Percentiles rank a stretch among this genome's conserved stretches.
phyloP scores from a whole-genome alignment of 441 rosid species.

The Codiaeum variegatum region DNA sequence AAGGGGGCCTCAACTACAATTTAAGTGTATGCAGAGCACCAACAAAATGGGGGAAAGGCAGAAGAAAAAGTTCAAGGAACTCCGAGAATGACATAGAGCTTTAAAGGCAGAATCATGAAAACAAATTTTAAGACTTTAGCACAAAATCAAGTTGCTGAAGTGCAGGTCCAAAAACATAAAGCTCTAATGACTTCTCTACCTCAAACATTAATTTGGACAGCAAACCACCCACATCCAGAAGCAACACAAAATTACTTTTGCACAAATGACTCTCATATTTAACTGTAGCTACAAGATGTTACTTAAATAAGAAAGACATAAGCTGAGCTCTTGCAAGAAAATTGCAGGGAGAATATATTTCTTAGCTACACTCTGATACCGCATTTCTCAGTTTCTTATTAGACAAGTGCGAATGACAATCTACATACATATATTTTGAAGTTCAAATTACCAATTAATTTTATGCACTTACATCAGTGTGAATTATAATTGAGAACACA shows the following conservation, averaged over 20 bases:
- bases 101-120: neutral
- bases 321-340: neutral
- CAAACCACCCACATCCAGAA: neutral
- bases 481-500: conserved; percentile 10
- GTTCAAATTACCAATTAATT: neutral
- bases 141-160: neutral
- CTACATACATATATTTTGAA: neutral
- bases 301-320: neutral
- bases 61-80: neutral
- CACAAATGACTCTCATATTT: neutral
- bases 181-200: neutral
- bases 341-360: neutral
- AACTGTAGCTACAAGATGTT: neutral
- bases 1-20: neutral
- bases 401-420: neutral
- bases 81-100: neutral
- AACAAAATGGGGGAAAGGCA: neutral
- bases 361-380: neutral
- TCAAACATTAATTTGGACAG: neutral
- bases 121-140: too few relatives aligned
- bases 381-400: neutral
- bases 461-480: neutral
- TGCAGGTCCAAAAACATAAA: neutral
- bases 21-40: neutral
- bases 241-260: neutral